Percentiles rank a stretch among this genome's conserved stretches.
phyloP scores from a whole-genome alignment of 2,329 filamentous ascomycete species.

The Daldinia eschscholtzii region DNA sequence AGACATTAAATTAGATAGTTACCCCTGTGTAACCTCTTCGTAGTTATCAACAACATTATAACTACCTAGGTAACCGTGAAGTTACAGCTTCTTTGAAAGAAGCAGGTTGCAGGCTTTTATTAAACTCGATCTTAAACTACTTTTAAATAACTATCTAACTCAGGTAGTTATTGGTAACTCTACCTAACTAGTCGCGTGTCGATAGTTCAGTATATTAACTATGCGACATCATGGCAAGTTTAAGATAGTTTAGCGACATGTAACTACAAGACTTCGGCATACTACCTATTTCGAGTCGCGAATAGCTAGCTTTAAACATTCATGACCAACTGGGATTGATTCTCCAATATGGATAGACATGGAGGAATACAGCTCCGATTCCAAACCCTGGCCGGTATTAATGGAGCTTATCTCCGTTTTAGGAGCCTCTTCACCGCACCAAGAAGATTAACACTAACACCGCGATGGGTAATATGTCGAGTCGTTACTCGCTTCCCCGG shows the following conservation, averaged over 20 bases:
- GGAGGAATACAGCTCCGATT: slow-evolving; percentile 12
- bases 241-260: too few species aligned
- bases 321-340: background rate
- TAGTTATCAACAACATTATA: too few species aligned
- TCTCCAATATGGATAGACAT: background rate
- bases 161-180: too few species aligned
- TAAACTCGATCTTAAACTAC: too few species aligned
- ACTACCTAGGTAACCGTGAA: too few species aligned
- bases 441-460: background rate
- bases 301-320: background rate
- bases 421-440: slow-evolving; percentile 28
- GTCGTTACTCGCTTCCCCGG: slow-evolving; percentile 22
- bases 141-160: too few species aligned
- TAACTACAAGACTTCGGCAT: background rate
- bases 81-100: too few species aligned
- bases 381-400: slow-evolving; percentile 23
- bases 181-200: background rate
- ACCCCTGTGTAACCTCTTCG: too few species aligned
- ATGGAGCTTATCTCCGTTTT: slow-evolving; percentile 23
- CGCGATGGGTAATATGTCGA: background rate
- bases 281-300: background rate
- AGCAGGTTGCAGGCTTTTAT: too few species aligned
- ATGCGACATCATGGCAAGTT: too few species aligned
- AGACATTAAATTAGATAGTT: too few species aligned
- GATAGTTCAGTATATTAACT: background rate